Evolutionary conservation across 2,329 filamentous ascomycete genomes (phyloP).

Genomic region (Penicillium sp.): DNA sequence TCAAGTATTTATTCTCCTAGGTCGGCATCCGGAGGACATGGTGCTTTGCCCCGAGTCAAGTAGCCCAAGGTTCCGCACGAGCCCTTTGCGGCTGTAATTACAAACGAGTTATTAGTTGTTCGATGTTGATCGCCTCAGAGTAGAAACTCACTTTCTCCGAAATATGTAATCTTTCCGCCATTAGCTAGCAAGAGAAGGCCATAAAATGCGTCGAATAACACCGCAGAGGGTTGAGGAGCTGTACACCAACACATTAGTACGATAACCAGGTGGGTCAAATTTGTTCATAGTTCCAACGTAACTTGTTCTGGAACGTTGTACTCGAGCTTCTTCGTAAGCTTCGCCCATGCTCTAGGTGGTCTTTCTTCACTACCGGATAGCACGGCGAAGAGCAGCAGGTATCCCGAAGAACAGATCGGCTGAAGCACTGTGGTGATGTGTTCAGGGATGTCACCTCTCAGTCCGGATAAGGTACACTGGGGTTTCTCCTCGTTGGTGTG

Average conservation of each 20-base stretch:
- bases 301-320: too few relatives aligned
- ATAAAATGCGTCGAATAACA: slow-evolving; percentile 66
- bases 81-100: slow-evolving; percentile 28
- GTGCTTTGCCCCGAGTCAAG: slow-evolving; percentile 53
- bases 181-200: slow-evolving; percentile 62
- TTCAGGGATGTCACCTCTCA: too few relatives aligned
- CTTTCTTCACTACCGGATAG: too few relatives aligned
- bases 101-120: background rate
- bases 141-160: slow-evolving; percentile 51
- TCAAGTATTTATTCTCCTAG: slow-evolving; percentile 51
- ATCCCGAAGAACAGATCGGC: too few relatives aligned
- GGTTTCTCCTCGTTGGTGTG: too few relatives aligned
- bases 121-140: background rate
- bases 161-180: slow-evolving; percentile 65
- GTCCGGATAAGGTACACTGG: too few relatives aligned
- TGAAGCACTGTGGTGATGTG: too few relatives aligned
- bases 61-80: slow-evolving; percentile 47
- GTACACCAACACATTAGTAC: slow-evolving; percentile 42
- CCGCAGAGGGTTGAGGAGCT: slow-evolving; percentile 67
- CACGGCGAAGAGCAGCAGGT: too few relatives aligned
- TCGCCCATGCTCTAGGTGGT: too few relatives aligned
- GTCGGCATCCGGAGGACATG: slow-evolving; percentile 52
- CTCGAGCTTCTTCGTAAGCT: too few relatives aligned
- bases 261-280: too few relatives aligned
- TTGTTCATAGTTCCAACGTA: too few relatives aligned